Evolutionary conservation across 257 asterid species (phyloP).

Genomic region (Paraleonurus japonicus): DNA sequence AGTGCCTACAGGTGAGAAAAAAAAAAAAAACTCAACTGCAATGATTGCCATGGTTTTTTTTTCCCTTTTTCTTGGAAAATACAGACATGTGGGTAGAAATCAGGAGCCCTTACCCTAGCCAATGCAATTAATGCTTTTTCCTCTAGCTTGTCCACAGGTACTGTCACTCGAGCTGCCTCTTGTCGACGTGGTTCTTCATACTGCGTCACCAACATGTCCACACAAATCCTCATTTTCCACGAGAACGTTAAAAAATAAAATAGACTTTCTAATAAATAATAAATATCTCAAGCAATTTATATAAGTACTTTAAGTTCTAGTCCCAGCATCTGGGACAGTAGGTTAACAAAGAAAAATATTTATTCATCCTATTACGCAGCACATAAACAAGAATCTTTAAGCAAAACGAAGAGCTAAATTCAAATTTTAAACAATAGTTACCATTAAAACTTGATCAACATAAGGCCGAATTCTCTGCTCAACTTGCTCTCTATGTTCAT

Average conservation of each 20-base stretch:
- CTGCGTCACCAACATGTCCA: constrained; percentile 44
- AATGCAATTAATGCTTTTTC: constrained; percentile 83
- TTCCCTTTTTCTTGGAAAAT: background rate
- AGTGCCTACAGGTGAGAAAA: background rate
- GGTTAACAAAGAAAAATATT: background rate
- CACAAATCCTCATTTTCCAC: constrained; percentile 12
- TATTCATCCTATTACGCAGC: background rate
- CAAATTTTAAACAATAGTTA: constrained; percentile 27
- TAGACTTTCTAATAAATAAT: background rate
- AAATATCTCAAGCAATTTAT: constrained; percentile 21
- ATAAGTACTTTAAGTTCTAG: background rate
- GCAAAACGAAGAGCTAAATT: constrained; percentile 16
- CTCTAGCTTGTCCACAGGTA: constrained; percentile 82
- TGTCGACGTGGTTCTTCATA: constrained; percentile 79
- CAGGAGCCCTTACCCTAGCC: constrained; percentile 71
- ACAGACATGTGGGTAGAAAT: constrained; percentile 21
- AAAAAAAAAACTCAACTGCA: background rate
- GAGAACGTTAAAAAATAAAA: background rate
- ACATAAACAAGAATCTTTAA: background rate
- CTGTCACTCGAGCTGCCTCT: constrained; percentile 78
- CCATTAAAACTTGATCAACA: constrained; percentile 69
- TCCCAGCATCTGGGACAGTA: constrained; percentile 11
- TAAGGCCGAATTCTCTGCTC: constrained; percentile 72
- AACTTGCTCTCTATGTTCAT: constrained; percentile 55
- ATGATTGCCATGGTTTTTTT: background rate